Percentiles rank a stretch among this genome's conserved stretches.
These are phyloP conservation scores for Aquilaria sinensis DNA, from an alignment of 345 rosid genomes.

Conservation along the genomic window DNA sequence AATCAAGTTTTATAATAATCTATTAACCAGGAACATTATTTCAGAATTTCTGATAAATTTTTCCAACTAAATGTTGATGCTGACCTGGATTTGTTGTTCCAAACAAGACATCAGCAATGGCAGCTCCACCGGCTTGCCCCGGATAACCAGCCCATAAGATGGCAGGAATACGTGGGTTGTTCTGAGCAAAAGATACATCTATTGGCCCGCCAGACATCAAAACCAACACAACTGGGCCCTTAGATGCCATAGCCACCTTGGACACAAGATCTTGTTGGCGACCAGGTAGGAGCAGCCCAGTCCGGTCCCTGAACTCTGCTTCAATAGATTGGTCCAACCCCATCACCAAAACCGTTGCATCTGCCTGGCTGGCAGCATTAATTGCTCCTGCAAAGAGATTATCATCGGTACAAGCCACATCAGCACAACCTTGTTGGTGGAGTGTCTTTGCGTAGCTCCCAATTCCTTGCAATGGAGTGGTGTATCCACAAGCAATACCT, in stretches of 20 bases:
- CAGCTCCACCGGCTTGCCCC: conserved; percentile 84
- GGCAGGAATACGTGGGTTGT: conserved; percentile 37
- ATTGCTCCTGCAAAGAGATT: conserved; percentile 42
- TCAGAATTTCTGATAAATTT: no score
- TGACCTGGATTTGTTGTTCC: conserved; percentile 71
- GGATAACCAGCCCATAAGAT: conserved; percentile 97
- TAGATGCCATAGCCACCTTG: conserved; percentile 48
- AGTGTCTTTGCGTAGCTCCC: conserved; percentile 41
- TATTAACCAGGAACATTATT: no score
- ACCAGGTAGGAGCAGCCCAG: conserved; percentile 64
- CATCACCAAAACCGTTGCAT: conserved; percentile 72
- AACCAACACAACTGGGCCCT: conserved; percentile 60
- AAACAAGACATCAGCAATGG: conserved; percentile 74
- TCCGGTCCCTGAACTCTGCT: conserved; percentile 68
- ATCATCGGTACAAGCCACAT: conserved; percentile 56
- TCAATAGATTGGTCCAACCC: conserved; percentile 90
- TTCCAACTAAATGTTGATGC: background rate
- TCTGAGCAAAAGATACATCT: conserved; percentile 62
- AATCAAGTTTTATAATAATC: no score
- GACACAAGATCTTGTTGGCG: conserved; percentile 69
- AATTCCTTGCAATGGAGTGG: conserved; percentile 66
- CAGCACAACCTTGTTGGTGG: conserved; percentile 54
- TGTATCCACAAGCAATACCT: conserved; percentile 71
- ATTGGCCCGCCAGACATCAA: conserved; percentile 87
- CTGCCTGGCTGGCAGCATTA: conserved; percentile 45